Evolutionary conservation across 2,329 filamentous ascomycete species (phyloP).

Genomic region (Phyllosticta capitalensis): DNA sequence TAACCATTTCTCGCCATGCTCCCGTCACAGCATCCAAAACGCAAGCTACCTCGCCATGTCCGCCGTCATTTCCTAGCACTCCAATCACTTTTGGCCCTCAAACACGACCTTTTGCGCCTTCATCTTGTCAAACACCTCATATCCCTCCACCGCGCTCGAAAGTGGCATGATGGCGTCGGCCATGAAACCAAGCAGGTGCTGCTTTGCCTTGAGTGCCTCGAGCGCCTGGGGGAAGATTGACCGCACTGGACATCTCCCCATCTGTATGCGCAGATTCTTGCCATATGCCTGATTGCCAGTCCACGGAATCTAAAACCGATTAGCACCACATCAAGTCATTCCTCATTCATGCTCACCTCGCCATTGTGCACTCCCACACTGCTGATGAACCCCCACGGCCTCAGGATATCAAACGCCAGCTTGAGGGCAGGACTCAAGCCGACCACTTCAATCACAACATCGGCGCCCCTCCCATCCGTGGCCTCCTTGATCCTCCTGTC

Average conservation of each 20-base stretch:
- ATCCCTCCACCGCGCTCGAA: conserved; percentile 42
- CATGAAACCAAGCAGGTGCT: conserved; percentile 43
- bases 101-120: conserved; percentile 46
- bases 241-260: conserved; percentile 42
- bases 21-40: background rate
- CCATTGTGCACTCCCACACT: conserved; percentile 42
- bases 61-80: background rate
- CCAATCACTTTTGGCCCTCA: conserved; percentile 29
- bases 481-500: conserved; percentile 60
- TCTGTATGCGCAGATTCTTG: conserved; percentile 42
- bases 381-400: conserved; percentile 40
- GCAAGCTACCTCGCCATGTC: background rate
- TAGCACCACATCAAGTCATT: background rate
- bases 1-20: background rate
- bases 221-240: conserved; percentile 41
- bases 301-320: conserved; percentile 32
- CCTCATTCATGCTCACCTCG: conserved; percentile 17
- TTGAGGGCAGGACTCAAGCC: conserved; percentile 39
- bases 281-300: conserved; percentile 40
- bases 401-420: conserved; percentile 39
- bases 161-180: conserved; percentile 44
- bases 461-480: conserved; percentile 72
- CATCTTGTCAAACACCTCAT: conserved; percentile 44
- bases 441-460: conserved; percentile 60
- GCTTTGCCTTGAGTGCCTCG: conserved; percentile 37